A percentile compares a stretch with the other conserved stretches of the same genome.
phyloP scores from a whole-genome alignment of 2,329 filamentous ascomycete genomes.

The Hypoxylon sp. region DNA sequence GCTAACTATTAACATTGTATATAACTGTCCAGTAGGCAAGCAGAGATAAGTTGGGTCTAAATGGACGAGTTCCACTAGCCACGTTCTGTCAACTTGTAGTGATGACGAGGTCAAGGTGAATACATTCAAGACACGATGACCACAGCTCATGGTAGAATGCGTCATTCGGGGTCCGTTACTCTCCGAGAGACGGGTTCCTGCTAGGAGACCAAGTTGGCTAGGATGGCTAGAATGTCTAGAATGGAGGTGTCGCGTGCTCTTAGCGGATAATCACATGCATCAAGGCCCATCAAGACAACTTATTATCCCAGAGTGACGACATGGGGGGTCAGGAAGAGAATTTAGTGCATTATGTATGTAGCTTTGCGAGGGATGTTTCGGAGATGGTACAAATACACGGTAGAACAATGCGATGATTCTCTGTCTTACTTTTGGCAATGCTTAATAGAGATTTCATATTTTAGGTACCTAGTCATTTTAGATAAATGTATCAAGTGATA shows the following conservation, averaged over 20 bases:
- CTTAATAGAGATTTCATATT: not conserved
- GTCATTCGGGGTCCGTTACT: constrained; percentile 33
- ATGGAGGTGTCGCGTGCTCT: constrained; percentile 44
- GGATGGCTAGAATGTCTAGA: constrained; percentile 10
- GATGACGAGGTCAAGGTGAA: constrained; percentile 29
- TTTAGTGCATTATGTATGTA: constrained; percentile 5
- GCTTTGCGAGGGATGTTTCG: constrained; percentile 31
- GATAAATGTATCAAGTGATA: constrained; percentile 12
- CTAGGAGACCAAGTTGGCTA: constrained; percentile 2
- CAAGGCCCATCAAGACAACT: constrained; percentile 22
- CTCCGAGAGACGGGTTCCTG: not conserved
- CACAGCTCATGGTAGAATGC: constrained; percentile 28
- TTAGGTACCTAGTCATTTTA: not conserved
- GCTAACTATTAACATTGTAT: not conserved
- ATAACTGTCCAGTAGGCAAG: constrained; percentile 5
- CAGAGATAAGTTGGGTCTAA: constrained; percentile 5
- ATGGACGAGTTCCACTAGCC: not conserved
- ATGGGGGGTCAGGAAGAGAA: constrained; percentile 16
- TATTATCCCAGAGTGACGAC: constrained; percentile 38
- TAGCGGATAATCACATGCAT: constrained; percentile 47
- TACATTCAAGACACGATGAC: constrained; percentile 27
- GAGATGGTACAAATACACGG: constrained; percentile 9
- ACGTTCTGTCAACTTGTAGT: constrained; percentile 5
- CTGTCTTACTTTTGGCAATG: not conserved
- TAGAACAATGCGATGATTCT: constrained; percentile 3